A percentile compares a stretch with the other conserved stretches of the same genome.
Conservation (phyloP, 345 rosid species). For the Moringa oleifera region DNA sequence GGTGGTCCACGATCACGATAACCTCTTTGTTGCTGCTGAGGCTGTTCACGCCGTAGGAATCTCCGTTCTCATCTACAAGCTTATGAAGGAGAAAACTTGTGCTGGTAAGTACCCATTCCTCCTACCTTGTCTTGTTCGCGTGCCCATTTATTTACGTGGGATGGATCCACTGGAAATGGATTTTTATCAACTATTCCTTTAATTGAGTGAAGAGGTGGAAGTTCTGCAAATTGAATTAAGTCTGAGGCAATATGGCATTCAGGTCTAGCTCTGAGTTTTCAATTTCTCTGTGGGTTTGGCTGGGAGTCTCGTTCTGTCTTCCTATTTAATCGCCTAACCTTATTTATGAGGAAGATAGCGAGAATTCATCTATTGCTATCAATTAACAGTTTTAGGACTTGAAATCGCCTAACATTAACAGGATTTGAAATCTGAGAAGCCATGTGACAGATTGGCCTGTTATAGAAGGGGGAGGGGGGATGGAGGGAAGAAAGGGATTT, state of each 20-base stretch:
- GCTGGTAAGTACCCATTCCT: too few relatives aligned
- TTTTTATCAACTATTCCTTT: too few relatives aligned
- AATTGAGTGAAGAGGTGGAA: background rate
- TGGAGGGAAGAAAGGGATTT: too few relatives aligned
- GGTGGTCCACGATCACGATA: slow-evolving; percentile 88
- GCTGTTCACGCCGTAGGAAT: slow-evolving; percentile 85
- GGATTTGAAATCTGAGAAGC: too few relatives aligned
- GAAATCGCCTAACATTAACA: too few relatives aligned
- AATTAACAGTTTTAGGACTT: background rate
- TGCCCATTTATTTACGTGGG: background rate
- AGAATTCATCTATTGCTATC: too few relatives aligned
- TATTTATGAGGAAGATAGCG: background rate
- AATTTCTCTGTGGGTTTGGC: background rate
- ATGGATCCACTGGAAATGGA: background rate
- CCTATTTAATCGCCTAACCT: background rate
- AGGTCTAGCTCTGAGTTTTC: background rate
- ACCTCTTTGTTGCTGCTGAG: slow-evolving; percentile 86
- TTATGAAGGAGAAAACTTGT: slow-evolving; percentile 83
- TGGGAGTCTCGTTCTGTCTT: background rate
- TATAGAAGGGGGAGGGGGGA: background rate
- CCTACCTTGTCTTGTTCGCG: background rate
- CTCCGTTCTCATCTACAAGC: slow-evolving; percentile 83
- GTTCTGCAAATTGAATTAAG: background rate
- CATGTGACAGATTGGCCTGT: background rate
- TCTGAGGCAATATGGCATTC: too few relatives aligned